Base-by-base conservation (phyloP, 495 filamentous ascomycete species). In the Tuber calosporum region DNA sequence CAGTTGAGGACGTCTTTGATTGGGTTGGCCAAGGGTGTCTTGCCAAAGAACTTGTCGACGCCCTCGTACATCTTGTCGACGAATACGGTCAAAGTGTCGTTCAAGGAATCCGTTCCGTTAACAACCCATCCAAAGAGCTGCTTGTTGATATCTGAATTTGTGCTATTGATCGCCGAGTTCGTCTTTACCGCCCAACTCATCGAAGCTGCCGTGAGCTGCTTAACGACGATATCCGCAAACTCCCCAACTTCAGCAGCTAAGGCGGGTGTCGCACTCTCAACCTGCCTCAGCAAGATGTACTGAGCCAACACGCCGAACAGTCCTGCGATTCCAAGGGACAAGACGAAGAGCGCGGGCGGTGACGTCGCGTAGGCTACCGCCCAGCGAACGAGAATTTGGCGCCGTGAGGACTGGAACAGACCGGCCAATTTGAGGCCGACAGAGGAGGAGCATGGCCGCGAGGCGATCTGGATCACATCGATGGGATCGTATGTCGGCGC, bases 101-200 rank as follows among this genome's bases (percentile, higher is more conserved):
- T 98, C 68, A 97, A 84, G 0, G 92, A 91, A 5, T 82, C 83
- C 0, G 94, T 97, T 17, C 89, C 91, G 45, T 89, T 93, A 66
- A 89, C 91, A 40, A 97, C 92, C 91, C 94, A 97, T 73, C 93
- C 91, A 74, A 97, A 89, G 66, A 99, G 82, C 67, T 97, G 88
- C 37, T 88, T 73, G 83, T 98, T 99, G 81, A 99, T 87, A 36
- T 92, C 87, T 36, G 82, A 82, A 83, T 92, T 91, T 37, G 90
- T 88, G 62, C 84, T 83, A 37, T 82, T 82, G 80, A 97, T 90
- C 43, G 89, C 91, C 6, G 82, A 82, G 84, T 98, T 98, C 66
- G 93, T 89, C 38, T 87, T 87, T 43, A 85, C 83, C 13, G 94
- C 88, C 95, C 96, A 99, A 68, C 87, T 83, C 43, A 85, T 83